Evolutionary conservation across 1,284 basidiomycete species (phyloP).

Genomic region (Uromyces viciae-fabae): DNA sequence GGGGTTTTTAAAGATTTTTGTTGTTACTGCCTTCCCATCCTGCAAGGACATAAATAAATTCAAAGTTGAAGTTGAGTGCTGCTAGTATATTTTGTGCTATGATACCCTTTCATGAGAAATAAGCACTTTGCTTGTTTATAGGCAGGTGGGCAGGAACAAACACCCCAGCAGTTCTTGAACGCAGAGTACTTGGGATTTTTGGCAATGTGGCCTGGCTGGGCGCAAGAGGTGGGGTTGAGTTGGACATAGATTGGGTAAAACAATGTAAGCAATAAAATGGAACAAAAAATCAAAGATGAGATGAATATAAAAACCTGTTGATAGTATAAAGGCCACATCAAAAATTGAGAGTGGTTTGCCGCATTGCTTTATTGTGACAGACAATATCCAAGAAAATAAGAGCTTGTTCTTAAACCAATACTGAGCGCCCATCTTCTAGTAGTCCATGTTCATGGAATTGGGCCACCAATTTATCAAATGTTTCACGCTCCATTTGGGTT

Average conservation of each 20-base stretch:
- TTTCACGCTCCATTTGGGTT: neutral
- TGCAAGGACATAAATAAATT: slow-evolving; percentile 54
- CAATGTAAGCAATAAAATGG: neutral
- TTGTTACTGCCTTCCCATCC: slow-evolving; percentile 57
- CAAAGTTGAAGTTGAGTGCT: slow-evolving; percentile 52
- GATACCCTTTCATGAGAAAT: slow-evolving; percentile 51
- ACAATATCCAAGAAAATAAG: slow-evolving; percentile 3
- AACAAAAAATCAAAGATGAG: neutral
- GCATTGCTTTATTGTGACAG: neutral
- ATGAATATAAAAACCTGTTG: too few relatives aligned
- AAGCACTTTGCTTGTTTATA: slow-evolving; percentile 46
- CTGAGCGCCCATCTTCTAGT: neutral
- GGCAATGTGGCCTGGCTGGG: neutral
- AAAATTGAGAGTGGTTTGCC: neutral
- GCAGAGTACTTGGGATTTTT: slow-evolving; percentile 47
- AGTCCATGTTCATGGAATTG: neutral
- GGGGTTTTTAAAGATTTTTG: slow-evolving; percentile 48
- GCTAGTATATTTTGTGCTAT: slow-evolving; percentile 54
- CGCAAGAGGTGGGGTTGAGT: neutral
- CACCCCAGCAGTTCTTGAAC: slow-evolving; percentile 52
- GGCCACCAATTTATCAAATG: neutral
- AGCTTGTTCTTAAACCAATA: neutral
- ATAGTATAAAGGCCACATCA: neutral
- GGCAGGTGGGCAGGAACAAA: slow-evolving; percentile 50
- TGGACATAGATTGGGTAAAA: neutral